These are phyloP conservation scores for Apiotrichum domesticum DNA, from an alignment of 1,284 basidiomycete species.

Conservation along the genomic window DNA sequence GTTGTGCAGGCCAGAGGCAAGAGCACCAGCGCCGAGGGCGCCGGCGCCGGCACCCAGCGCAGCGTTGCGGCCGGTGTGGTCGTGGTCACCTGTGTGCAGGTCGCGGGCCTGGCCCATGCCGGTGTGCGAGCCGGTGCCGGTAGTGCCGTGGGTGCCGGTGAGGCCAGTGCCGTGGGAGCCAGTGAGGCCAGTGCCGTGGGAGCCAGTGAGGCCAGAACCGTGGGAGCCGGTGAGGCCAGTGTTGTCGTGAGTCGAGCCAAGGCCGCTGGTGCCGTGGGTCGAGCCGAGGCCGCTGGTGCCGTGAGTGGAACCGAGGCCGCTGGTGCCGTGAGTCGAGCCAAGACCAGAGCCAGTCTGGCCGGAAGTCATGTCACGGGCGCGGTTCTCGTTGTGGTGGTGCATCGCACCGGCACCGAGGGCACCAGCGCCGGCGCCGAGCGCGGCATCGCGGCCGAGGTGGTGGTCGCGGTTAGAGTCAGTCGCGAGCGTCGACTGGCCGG, in stretches of 20 bases:
- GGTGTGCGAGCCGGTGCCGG: neutral
- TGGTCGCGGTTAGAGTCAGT: neutral
- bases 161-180: neutral
- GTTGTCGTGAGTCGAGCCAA: neutral
- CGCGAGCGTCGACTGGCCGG: too few relatives aligned
- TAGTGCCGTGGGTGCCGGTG: neutral
- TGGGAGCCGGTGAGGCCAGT: neutral
- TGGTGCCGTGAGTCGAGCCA: neutral
- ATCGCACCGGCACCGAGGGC: neutral
- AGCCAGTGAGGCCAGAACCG: neutral
- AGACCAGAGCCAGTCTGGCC: neutral
- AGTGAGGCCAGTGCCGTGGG: neutral
- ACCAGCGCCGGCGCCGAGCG: neutral
- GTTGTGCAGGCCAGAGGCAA: neutral
- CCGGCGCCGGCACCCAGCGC: neutral
- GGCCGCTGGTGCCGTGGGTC: too few relatives aligned
- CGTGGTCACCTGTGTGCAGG: neutral
- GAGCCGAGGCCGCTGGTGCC: too few relatives aligned
- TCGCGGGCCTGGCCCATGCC: neutral
- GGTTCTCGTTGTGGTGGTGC: neutral
- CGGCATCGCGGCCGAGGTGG: neutral
- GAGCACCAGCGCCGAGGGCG: neutral
- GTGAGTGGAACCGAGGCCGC: neutral
- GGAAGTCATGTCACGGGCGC: neutral
- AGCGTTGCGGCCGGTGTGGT: neutral